phyloP scores from a whole-genome alignment of 163 green algal genomes.

The Scenedesmus sp. region DNA sequence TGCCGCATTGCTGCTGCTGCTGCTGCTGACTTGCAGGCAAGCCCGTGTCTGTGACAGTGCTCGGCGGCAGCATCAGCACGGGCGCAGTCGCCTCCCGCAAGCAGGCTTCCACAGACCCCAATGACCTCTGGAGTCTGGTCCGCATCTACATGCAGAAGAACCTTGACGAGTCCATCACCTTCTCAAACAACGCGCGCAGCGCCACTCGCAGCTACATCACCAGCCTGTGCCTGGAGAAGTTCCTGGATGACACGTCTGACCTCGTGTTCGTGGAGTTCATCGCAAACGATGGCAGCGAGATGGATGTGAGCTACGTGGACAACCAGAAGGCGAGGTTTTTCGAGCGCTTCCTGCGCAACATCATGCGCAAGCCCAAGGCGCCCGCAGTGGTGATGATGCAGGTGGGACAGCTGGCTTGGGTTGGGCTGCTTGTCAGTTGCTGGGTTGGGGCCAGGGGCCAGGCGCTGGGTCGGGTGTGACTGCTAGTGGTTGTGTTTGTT shows the following conservation, averaged over 20 bases:
- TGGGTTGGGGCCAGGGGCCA: too few species aligned
- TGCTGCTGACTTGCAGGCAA: constrained; percentile 33
- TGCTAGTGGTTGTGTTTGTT: too few species aligned
- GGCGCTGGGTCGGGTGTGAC: too few species aligned
- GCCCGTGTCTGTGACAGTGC: constrained; percentile 28
- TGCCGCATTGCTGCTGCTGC: background rate
- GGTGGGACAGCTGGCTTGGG: background rate
- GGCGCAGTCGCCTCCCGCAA: constrained; percentile 53
- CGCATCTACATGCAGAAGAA: constrained; percentile 50
- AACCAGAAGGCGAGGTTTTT: constrained; percentile 51
- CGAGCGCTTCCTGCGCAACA: constrained; percentile 54
- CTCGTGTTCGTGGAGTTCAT: constrained; percentile 59
- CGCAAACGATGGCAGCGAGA: constrained; percentile 54
- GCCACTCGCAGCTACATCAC: constrained; percentile 51
- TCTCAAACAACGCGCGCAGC: constrained; percentile 49
- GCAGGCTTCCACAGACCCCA: constrained; percentile 36
- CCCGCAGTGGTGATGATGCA: constrained; percentile 56
- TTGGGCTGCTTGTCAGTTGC: background rate
- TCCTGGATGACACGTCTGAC: constrained; percentile 47
- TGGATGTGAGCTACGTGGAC: constrained; percentile 38
- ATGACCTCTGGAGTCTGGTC: constrained; percentile 53
- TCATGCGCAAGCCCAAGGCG: constrained; percentile 24
- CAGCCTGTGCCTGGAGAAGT: constrained; percentile 50
- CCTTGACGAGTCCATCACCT: constrained; percentile 28
- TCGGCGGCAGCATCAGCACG: constrained; percentile 53